Evolutionary conservation across 2,329 filamentous ascomycete genomes (phyloP), one percentile per base, ranked within the genome.

Genomic region (Colletotrichum lentis): DNA sequence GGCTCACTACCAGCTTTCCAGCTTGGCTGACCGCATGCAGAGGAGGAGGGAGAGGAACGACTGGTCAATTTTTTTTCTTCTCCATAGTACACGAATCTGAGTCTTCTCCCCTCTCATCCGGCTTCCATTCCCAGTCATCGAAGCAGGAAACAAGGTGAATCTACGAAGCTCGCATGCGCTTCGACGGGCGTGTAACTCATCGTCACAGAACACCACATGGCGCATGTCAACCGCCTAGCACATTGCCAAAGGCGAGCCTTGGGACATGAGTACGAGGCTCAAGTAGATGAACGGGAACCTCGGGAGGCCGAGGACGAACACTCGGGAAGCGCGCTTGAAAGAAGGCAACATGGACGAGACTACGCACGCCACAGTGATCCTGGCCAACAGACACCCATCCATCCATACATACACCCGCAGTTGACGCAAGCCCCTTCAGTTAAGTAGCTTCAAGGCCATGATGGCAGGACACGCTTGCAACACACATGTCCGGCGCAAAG

Each of bases 41-140:
- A 31, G 31, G 54, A 35, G 20, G 31, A 35, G 20, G 22, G 31
- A 47, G 41, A 18, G 31, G 24, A 20, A 31, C 8, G 41, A 16
- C 64, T 67, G 39, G 53, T 14, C 46, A 12, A 46, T 68, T 61
- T 41, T 35, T 55, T 68, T n/a, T n/a, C n/a, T n/a, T n/a, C n/a
- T n/a, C n/a, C 24, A 56, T 44, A 64, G 54, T 37, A 55, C 35
- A 55, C 22, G 59, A 59, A 68, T 49, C 58, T 61, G 41, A 68
- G 65, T 59, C 54, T n/a, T 27, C 12, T 54, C 47, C 35, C 35
- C 53, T 27, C 54, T 50, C 43, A 20, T 24, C n/a, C 24, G 22
- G 12, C 14, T 24, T 24, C 35, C 7, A 3, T 35, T 35, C 2
- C n/a, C 22, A 11, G 31, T n/a, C 49, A 37, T 39, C 24, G 7